phyloP scores from a whole-genome alignment of 1,284 basidiomycete species.

The Limonomyces culmigenus region DNA sequence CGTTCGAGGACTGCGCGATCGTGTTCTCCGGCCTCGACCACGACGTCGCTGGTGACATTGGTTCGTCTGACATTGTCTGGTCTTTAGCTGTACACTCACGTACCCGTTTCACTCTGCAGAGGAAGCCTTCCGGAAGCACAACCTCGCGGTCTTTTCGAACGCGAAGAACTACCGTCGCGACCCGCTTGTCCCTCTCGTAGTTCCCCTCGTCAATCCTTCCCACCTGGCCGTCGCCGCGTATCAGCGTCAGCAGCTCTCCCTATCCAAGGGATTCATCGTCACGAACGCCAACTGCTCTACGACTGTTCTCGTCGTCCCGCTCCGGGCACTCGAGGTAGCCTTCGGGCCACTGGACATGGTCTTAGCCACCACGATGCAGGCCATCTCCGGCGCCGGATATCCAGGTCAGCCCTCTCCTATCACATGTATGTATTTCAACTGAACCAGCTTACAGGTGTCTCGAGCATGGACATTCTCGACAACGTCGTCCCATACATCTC shows the following conservation, averaged over 20 bases:
- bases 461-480: slow-evolving; percentile 74
- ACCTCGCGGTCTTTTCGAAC: slow-evolving; percentile 92
- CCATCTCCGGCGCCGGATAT: slow-evolving; percentile 94
- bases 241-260: slow-evolving; percentile 55
- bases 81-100: neutral
- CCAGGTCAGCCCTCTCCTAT: slow-evolving; percentile 79
- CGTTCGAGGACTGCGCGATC: slow-evolving; percentile 73
- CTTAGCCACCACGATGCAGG: slow-evolving; percentile 92
- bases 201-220: slow-evolving; percentile 86
- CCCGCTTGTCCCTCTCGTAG: slow-evolving; percentile 90
- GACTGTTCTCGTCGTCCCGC: slow-evolving; percentile 85
- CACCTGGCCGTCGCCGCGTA: slow-evolving; percentile 80
- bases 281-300: slow-evolving; percentile 99
- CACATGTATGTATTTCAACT: no score
- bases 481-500: slow-evolving; percentile 93
- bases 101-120: slow-evolving; percentile 29
- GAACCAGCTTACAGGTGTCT: no score
- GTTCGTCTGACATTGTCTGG: slow-evolving; percentile 25
- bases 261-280: slow-evolving; percentile 87
- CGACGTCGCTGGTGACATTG: slow-evolving; percentile 89
- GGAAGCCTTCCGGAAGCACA: slow-evolving; percentile 71
- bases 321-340: slow-evolving; percentile 79
- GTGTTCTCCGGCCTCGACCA: slow-evolving; percentile 94
- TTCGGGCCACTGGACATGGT: slow-evolving; percentile 90
- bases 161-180: slow-evolving; percentile 95